These are phyloP conservation scores for Bothriochloa decipiens DNA, from an alignment of 176 grass and related monocot species.

Conservation along the genomic window DNA sequence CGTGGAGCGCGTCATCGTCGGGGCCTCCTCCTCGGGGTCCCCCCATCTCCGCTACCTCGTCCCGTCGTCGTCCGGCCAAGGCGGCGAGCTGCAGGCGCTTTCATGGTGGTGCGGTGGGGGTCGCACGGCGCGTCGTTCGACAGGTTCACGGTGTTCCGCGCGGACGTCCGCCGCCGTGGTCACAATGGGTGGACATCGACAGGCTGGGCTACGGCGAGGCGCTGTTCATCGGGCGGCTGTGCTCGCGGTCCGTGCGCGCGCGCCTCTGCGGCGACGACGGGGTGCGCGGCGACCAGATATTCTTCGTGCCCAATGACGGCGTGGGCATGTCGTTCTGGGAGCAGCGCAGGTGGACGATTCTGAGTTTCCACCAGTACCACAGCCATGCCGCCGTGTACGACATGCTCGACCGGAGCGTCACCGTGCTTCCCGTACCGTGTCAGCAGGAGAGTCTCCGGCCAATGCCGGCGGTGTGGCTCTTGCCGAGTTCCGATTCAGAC, in stretches of 20 bases:
- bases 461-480: not conserved
- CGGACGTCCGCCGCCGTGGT: not conserved
- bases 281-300: not conserved
- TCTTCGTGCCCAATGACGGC: not conserved
- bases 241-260: conserved; percentile 7
- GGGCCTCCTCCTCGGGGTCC: too few species aligned
- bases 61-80: not conserved
- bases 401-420: not conserved
- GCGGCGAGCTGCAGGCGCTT: not conserved
- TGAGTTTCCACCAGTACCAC: too few species aligned
- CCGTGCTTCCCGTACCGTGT: not conserved
- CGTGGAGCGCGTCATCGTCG: too few species aligned
- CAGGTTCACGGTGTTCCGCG: not conserved
- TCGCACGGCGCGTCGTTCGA: too few species aligned
- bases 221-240: not conserved
- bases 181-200: not conserved
- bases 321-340: not conserved
- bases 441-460: not conserved
- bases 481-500: not conserved
- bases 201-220: conserved; percentile 14
- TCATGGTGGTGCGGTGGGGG: not conserved
- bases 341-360: not conserved
- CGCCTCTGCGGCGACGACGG: too few species aligned
- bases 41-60: conserved; percentile 19
- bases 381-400: not conserved